These are phyloP conservation scores for Piromyces sp. DNA, from an alignment of 192 early-diverging fungal genomes.

Conservation along the genomic window DNA sequence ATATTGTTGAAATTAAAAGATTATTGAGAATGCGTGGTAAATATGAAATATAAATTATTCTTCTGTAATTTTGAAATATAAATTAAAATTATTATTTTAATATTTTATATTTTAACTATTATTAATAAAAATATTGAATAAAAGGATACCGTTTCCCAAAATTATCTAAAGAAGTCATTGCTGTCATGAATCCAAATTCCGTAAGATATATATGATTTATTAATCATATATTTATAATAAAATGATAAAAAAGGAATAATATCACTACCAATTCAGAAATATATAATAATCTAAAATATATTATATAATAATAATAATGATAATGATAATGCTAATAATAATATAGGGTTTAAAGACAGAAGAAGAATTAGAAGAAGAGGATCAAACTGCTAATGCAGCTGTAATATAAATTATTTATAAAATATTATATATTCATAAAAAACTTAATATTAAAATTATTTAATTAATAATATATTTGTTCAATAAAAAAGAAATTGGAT, in stretches of 20 bases:
- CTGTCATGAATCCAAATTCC: constrained; percentile 26
- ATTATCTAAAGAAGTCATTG: constrained; percentile 32
- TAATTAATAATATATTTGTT: too few relatives aligned
- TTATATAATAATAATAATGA: neutral
- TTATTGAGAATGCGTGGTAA: constrained; percentile 73
- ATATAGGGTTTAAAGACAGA: constrained; percentile 63
- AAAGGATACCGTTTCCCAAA: constrained; percentile 61
- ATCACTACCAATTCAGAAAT: too few relatives aligned
- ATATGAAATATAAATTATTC: too few relatives aligned
- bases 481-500: constrained; percentile 76
- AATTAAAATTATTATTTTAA: too few relatives aligned
- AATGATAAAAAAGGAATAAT: too few relatives aligned
- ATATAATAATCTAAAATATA: neutral
- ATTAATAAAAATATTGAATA: too few relatives aligned
- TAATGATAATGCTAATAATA: too few relatives aligned
- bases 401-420: constrained; percentile 16
- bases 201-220: constrained; percentile 1
- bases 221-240: too few relatives aligned
- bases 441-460: too few relatives aligned
- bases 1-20: constrained; percentile 91
- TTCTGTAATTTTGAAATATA: too few relatives aligned
- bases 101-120: too few relatives aligned
- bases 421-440: too few relatives aligned
- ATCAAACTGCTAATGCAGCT: constrained; percentile 63
- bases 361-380: constrained; percentile 89